Base-by-base conservation (phyloP, 176 grass and related monocot species). In the Ampelocalamus luodianensis region DNA sequence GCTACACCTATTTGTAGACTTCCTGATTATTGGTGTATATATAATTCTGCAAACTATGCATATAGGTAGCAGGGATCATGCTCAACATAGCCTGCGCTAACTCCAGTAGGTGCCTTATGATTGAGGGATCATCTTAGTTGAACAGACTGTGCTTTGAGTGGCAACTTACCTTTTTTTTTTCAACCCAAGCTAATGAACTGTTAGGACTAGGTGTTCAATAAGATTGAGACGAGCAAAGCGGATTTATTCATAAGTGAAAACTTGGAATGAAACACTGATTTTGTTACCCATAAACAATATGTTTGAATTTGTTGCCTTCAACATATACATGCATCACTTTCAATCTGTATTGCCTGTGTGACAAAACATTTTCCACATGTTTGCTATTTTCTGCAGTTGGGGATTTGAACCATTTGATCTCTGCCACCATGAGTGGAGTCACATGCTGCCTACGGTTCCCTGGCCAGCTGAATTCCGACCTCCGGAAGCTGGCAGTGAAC, bases 331-430 rank as follows among this genome's bases (percentile, higher is more conserved):
- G 2, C 49, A 29, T 68, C 2, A 12, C 56, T 53, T 71, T 6
- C 3, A 12, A 18, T 29, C 10, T 40, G 66, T 77, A 38, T 77
- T 87, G 26, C 34, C 3, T 63, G 0, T 53, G 13, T 69, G 15
- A 1, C 29, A 6, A 74, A 62, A 70, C 48, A 64, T 63, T 79
- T 74, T 71, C 10, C 8, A 7, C 11, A 44, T 77, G 9, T 63
- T 32, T 79, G 38, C n/a, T 68, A 53, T 68, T 87, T 73, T 85
- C 10, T 86, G 85, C 88, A 95, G 93, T 95, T 87, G 93, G 93
- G 7, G 93, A 95, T 81, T 53, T 95, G 90, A 95, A 95, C 86
- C 93, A 95, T 83, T 75, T 95, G 17, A 95, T 95, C 26, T 95
- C 93, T 50, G 90, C 93, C 10, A 95, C 93, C 32, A 95, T 95